Evolutionary conservation across 306 rosid species (phyloP), one percentile per base, ranked within the genome.

Genomic region (Cercis canadensis): DNA sequence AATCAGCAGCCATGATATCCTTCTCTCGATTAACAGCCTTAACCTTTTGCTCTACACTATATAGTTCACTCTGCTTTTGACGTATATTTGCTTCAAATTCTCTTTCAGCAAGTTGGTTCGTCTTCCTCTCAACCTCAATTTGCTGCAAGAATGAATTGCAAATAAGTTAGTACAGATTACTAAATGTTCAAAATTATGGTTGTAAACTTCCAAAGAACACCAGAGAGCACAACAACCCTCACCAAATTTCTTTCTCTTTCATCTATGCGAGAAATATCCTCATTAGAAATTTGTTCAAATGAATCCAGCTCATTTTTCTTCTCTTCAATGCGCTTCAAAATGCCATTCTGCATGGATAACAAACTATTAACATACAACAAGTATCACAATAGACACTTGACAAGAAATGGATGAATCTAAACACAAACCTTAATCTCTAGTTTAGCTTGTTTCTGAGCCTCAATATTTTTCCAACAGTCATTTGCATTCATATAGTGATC

Each of bases 191-290:
- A 67, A 74, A 13, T 18, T 45, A 63, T 61, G 41, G 39, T 34
- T 63, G 53, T 62, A 72, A 66, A 75, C 6, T 61, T 72, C 70
- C 21, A 36, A 64, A 18, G 58, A 65, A 63, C 50, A 82, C 44
- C 69, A 68, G 17, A 66, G 8, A 57, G 85, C 50, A 77, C 67
- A 32, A 62, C 41, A 68, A 34, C 65, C 63, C 90, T 78, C 74
- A 94, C 98, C 92, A 84, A 78, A 58, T 72, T 86, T 70, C 81
- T 94, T 39, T 94, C 98, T 80, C 84, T 84, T 78, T 90, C 95
- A 62, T 90, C 94, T 63, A 90, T 83, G 45, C 68, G 87, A 81
- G 87, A 84, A 65, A 90, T 70, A 74, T 89, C 65, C 54, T 72
- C 65, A 61, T 82, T 72, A 32, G 92, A 72, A 74, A 85, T 77